A percentile compares a stretch with the other conserved stretches of the same genome.
Conservation (phyloP, 495 filamentous ascomycete species). For the Aspergillus cristatus region DNA sequence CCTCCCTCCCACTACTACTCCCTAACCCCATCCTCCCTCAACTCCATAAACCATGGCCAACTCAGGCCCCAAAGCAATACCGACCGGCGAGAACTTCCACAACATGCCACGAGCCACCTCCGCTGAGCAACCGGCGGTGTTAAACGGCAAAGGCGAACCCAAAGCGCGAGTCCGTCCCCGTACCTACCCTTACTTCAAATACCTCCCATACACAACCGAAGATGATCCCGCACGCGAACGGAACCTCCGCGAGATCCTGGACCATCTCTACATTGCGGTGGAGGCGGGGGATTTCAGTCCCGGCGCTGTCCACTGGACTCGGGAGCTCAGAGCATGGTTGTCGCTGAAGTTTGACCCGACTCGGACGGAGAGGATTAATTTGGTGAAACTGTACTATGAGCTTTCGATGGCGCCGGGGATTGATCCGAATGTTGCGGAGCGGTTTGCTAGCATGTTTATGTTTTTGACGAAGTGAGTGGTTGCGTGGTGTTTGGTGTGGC, state of each 20-base stretch:
- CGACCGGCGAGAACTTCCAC: constrained; percentile 38
- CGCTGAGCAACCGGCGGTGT: constrained; percentile 48
- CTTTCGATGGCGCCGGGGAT: constrained; percentile 85
- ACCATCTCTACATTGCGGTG: constrained; percentile 83
- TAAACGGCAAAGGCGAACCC: constrained; percentile 43
- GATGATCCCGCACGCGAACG: constrained; percentile 60
- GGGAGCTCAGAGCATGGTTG: constrained; percentile 91
- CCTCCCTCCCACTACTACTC: too few species aligned
- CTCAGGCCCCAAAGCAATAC: constrained; percentile 27
- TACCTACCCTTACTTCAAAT: constrained; percentile 83
- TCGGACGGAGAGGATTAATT: constrained; percentile 65
- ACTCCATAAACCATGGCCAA: too few species aligned
- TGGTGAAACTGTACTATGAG: constrained; percentile 90
- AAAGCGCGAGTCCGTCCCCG: constrained; percentile 70
- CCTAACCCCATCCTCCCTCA: too few species aligned
- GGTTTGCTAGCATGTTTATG: constrained; percentile 96
- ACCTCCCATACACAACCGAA: constrained; percentile 82
- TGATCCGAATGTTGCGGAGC: constrained; percentile 69
- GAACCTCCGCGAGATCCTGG: constrained; percentile 75
- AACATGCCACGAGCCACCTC: constrained; percentile 56
- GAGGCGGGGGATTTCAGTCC: constrained; percentile 89
- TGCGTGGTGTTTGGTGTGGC: too few species aligned
- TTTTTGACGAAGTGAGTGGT: constrained; percentile 80
- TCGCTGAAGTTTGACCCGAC: constrained; percentile 94
- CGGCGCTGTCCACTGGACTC: constrained; percentile 92